Base-by-base conservation (phyloP, 306 rosid species). In the Trifolium dubium region DNA sequence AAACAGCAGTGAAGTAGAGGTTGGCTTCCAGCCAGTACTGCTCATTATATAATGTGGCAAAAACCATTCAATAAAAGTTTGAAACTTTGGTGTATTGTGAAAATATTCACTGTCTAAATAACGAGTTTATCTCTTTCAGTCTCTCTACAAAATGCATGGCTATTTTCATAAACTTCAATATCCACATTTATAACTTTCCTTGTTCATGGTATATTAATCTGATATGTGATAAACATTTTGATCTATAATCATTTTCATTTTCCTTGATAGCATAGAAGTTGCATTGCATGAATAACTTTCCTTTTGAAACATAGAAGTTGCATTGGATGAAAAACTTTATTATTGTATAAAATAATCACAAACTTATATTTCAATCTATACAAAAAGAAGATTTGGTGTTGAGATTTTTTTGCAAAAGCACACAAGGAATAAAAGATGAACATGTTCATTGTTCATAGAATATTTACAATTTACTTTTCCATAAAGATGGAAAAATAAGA, bases 401-500 rank as follows among this genome's bases (percentile, higher is more conserved):
- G 67, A 71, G 43, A 39, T 39, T 40, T 10, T 10, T 59, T 15
- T 6, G 5, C 32, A n/a, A 6, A 18, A 67, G 41, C 62, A 50
- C 31, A 69, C 64, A 19, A 35, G 53, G 46, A 19, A 71, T 37
- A 37, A 19, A 34, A 71, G 13, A 23, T 19, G 19, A 19, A 34
- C 14, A 54, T 32, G 34, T 35, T 54, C 37, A 35, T 37, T 32
- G 34, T 35, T 54, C 37, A 53, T 37, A 34, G 31, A 53, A 37
- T 55, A 37, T 40, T 37, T 32, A 2, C 8, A 43, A 67, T 19
- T 68, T 46, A 67, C 41, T 41, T 67, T 65, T 32, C 11, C 69
- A 31, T 14, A 19, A 47, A 59, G 59, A 9, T 34, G 37, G 14
- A 30, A 60, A 44, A 68, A 58, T 34, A 67, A 5, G 19, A 41